Evolutionary conservation across 768 basidiomycete species (phyloP), one percentile per base, ranked within the genome.

Genomic region (Tricholoma terreum): DNA sequence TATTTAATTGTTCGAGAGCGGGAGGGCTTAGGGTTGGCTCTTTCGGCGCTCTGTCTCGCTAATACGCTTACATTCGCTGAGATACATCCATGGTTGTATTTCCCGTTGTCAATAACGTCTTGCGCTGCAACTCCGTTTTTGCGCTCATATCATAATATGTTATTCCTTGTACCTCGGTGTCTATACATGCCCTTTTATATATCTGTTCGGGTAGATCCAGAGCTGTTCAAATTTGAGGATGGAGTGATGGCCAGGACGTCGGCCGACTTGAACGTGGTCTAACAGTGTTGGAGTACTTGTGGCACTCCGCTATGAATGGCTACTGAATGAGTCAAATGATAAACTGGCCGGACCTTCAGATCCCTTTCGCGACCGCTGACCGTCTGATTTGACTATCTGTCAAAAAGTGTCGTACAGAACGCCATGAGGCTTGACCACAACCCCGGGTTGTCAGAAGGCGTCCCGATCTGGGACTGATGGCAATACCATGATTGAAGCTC

Each of bases 21-120:
- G 43, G 30, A 42, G 24, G 31, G 19, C 15, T 8, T 38, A 12
- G 53, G 14, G n/a, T 24, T 33, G 45, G 45, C n/a, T 11, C 35
- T 17, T 55, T 36, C 11, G n/a, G 54, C 27, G 45, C 31, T 36
- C 46, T 33, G 33, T 35, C 55, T 2, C 24, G 31, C 42, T 34
- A 55, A 34, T 55, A 55, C 43, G 24, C 36, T 30, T 27, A n/a
- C 55, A 17, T 55, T 48, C 54, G 46, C n/a, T 48, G 54, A 49
- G 46, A 49, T 55, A 48, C 54, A 55, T 49, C 43, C 43, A 56
- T 43, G 43, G 27, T 50, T n/a, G 55, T 48, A 50, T 49, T 56
- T 24, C 34, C 31, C 55, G 7, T 27, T 31, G 43, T 45, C 43
- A 49, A 49, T 30, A 33, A 30, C 33, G 43, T 43, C 24, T 43